Percentiles rank a stretch among this genome's conserved stretches.
phyloP scores from a whole-genome alignment of 108 stramenopile genomes.

The Licmophora abbreviata region DNA sequence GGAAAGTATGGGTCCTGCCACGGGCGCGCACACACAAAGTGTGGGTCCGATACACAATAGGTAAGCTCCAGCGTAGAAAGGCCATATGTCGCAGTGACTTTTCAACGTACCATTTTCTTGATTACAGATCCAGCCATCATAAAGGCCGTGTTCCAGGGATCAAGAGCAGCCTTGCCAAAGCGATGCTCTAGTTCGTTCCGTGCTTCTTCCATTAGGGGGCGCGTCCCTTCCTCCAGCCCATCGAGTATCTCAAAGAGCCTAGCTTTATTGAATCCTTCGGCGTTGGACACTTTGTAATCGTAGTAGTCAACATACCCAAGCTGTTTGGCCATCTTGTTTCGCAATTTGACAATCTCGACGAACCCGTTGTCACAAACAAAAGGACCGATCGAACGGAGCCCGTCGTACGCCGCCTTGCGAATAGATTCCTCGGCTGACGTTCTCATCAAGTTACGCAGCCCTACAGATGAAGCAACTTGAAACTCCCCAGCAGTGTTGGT shows the following conservation, averaged over 20 bases:
- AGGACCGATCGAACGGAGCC: conserved; percentile 51
- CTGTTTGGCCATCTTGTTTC: conserved; percentile 46
- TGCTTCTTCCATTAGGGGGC: conserved; percentile 44
- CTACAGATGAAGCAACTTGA: conserved; percentile 44
- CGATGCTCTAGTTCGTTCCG: conserved; percentile 32
- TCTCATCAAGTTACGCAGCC: conserved; percentile 41
- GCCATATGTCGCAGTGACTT: not conserved
- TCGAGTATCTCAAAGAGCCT: conserved; percentile 63
- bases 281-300: conserved; percentile 64
- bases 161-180: conserved; percentile 35
- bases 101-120: conserved; percentile 28
- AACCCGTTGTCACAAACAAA: conserved; percentile 65
- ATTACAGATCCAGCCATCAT: conserved; percentile 58
- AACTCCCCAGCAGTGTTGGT: conserved; percentile 27
- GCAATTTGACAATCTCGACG: conserved; percentile 53
- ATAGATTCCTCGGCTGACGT: conserved; percentile 38
- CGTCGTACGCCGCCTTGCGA: conserved; percentile 55
- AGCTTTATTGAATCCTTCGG: conserved; percentile 62
- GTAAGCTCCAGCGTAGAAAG: not conserved
- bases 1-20: conserved; percentile 67
- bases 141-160: conserved; percentile 53
- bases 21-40: not conserved
- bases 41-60: not conserved
- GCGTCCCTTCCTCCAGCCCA: conserved; percentile 45
- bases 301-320: conserved; percentile 56